Evolutionary conservation across 208 protist genomes (phyloP), one percentile per base, ranked within the genome.

Genomic region (Leptomonas seymouri): DNA sequence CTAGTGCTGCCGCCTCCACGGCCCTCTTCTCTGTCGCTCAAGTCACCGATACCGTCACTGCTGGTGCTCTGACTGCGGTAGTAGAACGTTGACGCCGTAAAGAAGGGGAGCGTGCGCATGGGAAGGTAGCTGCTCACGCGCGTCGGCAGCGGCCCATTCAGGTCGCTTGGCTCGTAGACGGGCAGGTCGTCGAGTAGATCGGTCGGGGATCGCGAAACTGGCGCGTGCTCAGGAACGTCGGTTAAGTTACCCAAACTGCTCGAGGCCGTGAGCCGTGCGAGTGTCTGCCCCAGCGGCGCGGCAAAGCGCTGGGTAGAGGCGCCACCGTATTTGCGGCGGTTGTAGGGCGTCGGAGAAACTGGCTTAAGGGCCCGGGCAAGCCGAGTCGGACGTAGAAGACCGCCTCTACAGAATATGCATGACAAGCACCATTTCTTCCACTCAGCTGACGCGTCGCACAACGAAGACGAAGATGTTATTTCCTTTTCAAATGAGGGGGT

Each of bases 111-210:
- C 28, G 71, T 48, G 48, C 56, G 63, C 71, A 76, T 76, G 11
- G 45, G 62, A 4, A 30, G 18, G 21, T 62, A 45, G 30, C 21
- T 54, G 44, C 64, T 80, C 15, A 81, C 49, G 30, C 76, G 74
- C 4, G 78, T 84, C 30, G 63, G 68, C 30, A 74, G 63, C 11
- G 86, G 86, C 25, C 76, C 86, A n/a, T 78, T 81, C 1, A 59
- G 31, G 60, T 91, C 86, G 72, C 79, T 76, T 0, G 86, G 80
- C 3, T 75, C 45, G 73, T 88, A 86, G 36, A 71, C 78, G 27
- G 84, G 79, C 48, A 84, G 76, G 50, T 84, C 78, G 30, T 74
- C 78, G 20, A 86, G 54, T 28, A 76, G 49, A 31, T 79, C 74
- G n/a, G 54, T 50, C 7, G 72, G 76, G 4, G 70, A 41, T 3